These are phyloP conservation scores for Paecilomyces sp. DNA, from an alignment of 2,329 filamentous ascomycete species.

Conservation along the genomic window DNA sequence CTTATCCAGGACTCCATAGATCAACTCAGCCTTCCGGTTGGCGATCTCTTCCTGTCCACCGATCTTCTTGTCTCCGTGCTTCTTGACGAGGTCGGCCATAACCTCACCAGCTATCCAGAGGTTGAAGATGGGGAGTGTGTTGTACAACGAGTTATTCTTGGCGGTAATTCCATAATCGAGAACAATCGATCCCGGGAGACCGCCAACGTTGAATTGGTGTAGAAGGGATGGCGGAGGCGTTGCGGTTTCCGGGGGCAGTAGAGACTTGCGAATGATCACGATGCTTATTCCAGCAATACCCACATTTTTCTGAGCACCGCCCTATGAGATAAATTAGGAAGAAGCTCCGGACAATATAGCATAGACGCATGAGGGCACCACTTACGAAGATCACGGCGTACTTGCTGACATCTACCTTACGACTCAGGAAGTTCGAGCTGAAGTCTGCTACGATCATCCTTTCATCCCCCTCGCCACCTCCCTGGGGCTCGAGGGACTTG, in stretches of 20 bases:
- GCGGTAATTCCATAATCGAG: conserved; percentile 77
- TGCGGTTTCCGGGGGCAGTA: conserved; percentile 61
- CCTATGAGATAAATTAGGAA: conserved; percentile 23
- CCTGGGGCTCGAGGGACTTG: conserved; percentile 50
- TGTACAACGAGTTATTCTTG: conserved; percentile 94
- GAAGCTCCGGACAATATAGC: not conserved
- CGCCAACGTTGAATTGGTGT: conserved; percentile 66
- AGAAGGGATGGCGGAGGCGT: conserved; percentile 64
- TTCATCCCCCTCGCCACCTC: conserved; percentile 52
- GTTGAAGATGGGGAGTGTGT: conserved; percentile 91
- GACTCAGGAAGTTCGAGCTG: conserved; percentile 86
- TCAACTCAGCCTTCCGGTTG: conserved; percentile 64
- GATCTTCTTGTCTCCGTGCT: conserved; percentile 60
- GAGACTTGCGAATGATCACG: conserved; percentile 71
- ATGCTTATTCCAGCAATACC: conserved; percentile 81
- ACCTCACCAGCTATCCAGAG: conserved; percentile 88
- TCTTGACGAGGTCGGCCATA: conserved; percentile 64
- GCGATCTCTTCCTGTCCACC: conserved; percentile 68
- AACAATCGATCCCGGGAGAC: conserved; percentile 58
- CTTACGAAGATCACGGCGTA: conserved; percentile 77
- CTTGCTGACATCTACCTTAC: conserved; percentile 68
- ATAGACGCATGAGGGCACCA: conserved; percentile 3
- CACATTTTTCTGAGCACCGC: conserved; percentile 89
- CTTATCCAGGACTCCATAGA: conserved; percentile 72
- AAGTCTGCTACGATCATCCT: conserved; percentile 85